A percentile compares a stretch with the other conserved stretches of the same genome.
phyloP scores from a whole-genome alignment of 306 rosid genomes.

The Cucurbita moschata region DNA sequence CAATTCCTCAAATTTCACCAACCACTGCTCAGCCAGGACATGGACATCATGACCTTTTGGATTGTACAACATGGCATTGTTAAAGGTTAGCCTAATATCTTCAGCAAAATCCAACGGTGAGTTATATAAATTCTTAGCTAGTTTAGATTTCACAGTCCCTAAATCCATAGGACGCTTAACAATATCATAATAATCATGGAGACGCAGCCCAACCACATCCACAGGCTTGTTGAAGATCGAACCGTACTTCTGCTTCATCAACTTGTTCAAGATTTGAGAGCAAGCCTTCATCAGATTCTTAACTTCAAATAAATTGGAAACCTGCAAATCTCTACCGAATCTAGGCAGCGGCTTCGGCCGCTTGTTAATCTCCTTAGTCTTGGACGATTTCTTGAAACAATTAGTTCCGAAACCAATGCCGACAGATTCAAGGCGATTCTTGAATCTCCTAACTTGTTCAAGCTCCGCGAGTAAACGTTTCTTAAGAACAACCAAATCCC shows the following conservation, averaged over 20 bases:
- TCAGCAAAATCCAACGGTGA: slow-evolving; percentile 51
- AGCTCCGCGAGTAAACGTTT: slow-evolving; percentile 43
- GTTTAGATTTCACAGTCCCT: slow-evolving; percentile 58
- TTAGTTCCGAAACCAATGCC: slow-evolving; percentile 18
- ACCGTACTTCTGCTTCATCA: slow-evolving; percentile 65
- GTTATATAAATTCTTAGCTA: slow-evolving; percentile 24
- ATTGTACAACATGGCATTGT: slow-evolving; percentile 67
- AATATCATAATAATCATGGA: slow-evolving; percentile 76
- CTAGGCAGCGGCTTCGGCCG: slow-evolving; percentile 16
- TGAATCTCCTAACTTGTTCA: slow-evolving; percentile 53
- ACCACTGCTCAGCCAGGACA: slow-evolving; percentile 46
- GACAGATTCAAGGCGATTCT: slow-evolving; percentile 41
- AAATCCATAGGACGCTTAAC: slow-evolving; percentile 91
- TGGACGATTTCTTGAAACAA: slow-evolving; percentile 33
- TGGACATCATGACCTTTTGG: slow-evolving; percentile 71
- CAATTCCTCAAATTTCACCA: slow-evolving; percentile 46
- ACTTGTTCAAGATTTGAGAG: slow-evolving; percentile 44
- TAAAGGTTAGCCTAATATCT: slow-evolving; percentile 68
- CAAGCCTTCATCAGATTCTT: slow-evolving; percentile 50
- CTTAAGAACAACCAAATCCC: slow-evolving; percentile 58
- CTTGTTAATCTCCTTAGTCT: slow-evolving; percentile 48
- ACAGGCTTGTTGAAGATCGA: slow-evolving; percentile 74
- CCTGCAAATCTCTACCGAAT: slow-evolving; percentile 28
- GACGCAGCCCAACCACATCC: slow-evolving; percentile 41
- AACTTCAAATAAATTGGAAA: slow-evolving; percentile 30